phyloP scores from a whole-genome alignment of 2,329 filamentous ascomycete species.

The Aspergillus sp. region DNA sequence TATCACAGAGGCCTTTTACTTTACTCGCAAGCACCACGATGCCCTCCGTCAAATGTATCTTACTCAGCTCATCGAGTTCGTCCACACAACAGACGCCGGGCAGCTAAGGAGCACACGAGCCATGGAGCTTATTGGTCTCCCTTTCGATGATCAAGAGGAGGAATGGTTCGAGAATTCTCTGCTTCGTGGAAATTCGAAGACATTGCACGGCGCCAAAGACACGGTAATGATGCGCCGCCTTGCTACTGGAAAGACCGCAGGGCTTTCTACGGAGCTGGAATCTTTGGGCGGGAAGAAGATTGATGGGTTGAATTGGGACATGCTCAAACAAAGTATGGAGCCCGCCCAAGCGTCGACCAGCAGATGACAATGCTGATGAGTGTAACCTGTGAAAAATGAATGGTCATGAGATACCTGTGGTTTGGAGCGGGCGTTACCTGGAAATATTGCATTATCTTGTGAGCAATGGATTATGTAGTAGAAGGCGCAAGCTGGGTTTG shows the following conservation, averaged over 20 bases:
- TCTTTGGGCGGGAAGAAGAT: conserved; percentile 46
- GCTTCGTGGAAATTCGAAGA: conserved; percentile 63
- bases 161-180: conserved; percentile 71
- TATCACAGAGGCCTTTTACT: conserved; percentile 72
- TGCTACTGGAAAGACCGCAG: conserved; percentile 57
- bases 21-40: conserved; percentile 65
- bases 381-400: conserved; percentile 2
- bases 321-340: conserved; percentile 39
- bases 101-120: conserved; percentile 54
- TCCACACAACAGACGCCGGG: conserved; percentile 48
- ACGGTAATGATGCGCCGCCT: conserved; percentile 73
- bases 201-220: conserved; percentile 66
- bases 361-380: conserved; percentile 4
- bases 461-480: neutral
- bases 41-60: conserved; percentile 65
- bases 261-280: conserved; percentile 33
- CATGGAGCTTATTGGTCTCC: conserved; percentile 70
- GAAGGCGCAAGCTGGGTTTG: neutral
- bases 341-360: conserved; percentile 22
- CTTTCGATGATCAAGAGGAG: conserved; percentile 70
- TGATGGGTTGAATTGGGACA: conserved; percentile 55
- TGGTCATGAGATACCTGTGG: conserved; percentile 13
- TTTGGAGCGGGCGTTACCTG: conserved; percentile 19
- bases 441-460: conserved; percentile 13
- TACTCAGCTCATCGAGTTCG: conserved; percentile 61